Base-by-base conservation (phyloP, 2,329 filamentous ascomycete species). In the Neopestalotiopsis sp. region DNA sequence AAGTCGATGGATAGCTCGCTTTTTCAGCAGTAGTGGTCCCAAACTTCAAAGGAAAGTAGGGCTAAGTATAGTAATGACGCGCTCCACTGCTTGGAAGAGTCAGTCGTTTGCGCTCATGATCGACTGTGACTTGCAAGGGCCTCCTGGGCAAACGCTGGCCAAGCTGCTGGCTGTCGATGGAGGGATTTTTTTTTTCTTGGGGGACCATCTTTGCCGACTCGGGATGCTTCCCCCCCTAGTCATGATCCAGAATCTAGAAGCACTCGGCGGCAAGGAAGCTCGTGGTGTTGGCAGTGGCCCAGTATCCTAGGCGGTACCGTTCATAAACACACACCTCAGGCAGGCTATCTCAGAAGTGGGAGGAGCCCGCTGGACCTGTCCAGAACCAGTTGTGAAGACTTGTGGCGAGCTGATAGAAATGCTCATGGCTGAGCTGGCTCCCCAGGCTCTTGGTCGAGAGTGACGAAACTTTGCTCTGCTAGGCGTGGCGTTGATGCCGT, bases 61-160 rank as follows among this genome's bases (percentile, higher is more conserved):
- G 59, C 59, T 62, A 62, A 62, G 28, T 62, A 62, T 62, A 62
- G 59, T 62, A 28, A 62, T 62, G 30, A 20, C 32, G n/a, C 32
- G 34, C 59, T 34, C 59, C 59, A 62, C 59, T 40, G 6, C 28
- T 40, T 7, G 59, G 10, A 10, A 62, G 59, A 62, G 59, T 62
- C 59, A 62, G 59, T 42, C 30, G 32, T 20, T 62, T 14, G 30
- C 24, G 30, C 45, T 62, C 30, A 62, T 62, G 59, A 62, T 62
- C 59, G 59, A 62, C 59, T 6, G n/a, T 30, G 32, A 62, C 34
- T 62, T 40, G 32, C 59, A 62, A 34, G 59, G 59, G 45, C 45
- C 14, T 52, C 45, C 45, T n/a, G 17, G 45, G 45, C 20, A 52
- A n/a, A 49, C 42, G n/a, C 24, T 28, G 24, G 24, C 24, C 24